Evolutionary conservation across 352 stramenopile species (phyloP), one percentile per base, ranked within the genome.

Genomic region (Thraustochytrium sp.): DNA sequence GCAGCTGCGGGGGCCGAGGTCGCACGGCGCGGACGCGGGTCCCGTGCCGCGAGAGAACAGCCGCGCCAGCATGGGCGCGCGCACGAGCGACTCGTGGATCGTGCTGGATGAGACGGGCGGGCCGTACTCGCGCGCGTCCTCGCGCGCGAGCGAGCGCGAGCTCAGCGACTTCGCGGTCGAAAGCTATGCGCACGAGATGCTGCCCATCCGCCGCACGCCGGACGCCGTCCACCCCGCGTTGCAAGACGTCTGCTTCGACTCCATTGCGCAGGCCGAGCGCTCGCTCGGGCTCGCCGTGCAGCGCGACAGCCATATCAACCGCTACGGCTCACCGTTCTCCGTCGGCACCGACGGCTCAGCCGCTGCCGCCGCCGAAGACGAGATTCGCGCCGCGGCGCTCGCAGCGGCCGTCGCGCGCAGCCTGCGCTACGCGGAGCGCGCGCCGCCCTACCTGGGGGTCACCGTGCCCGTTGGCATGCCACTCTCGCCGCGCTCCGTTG

Each of bases 81-180:
- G 59, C 26, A 72, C 59, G 8, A 72, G 26, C 26, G 59, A 72
- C 26, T 72, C 59, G 8, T 72, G 59, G 59, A 72, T 72, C 40
- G 59, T 72, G 16, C 59, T 72, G 1, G 59, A 72, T 26, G 59
- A 72, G 46, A 72, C 59, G 5, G 59, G 59, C 29, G 9, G 18
- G 8, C 16, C 59, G 8, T 72, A 29, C 40, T 72, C 59, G 40
- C 59, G 59, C 16, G 59, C 59, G 11, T 72, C 59, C 34, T 72
- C 59, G 16, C 59, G 59, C 29, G 59, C 59, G 26, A 72, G 59
- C 40, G 59, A 72, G 34, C 59, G 26, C 59, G 59, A 72, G 36
- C 59, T 72, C 59, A 44, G 59, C 26, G 59, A 72, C 13, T 72
- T 72, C n/a, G 42, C 59, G n/a, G n/a, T n/a, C 34, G 59, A 72